Evolutionary conservation across 139 green algal genomes (phyloP).

Genomic region (Desmodesmus armatus): DNA sequence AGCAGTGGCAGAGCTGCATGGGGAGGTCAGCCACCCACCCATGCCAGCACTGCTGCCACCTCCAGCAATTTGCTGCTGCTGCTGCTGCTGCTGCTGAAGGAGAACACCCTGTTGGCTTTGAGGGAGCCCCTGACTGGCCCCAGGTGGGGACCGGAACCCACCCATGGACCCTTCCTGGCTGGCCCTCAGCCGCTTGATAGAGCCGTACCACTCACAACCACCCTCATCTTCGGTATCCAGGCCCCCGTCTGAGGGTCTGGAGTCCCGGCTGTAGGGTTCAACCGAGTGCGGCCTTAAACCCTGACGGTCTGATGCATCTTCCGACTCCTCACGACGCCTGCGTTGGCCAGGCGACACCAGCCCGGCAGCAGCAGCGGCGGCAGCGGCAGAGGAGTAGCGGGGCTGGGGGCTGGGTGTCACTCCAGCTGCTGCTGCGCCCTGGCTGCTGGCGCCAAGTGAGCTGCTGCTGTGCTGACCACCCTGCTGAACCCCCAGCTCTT

Average conservation of each 20-base stretch:
- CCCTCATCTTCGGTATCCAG: no score
- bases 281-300: no score
- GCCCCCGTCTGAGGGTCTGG: no score
- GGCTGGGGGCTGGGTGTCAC: background rate
- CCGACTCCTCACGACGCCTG: slow-evolving; percentile 6
- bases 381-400: background rate
- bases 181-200: no score
- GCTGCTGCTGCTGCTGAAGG: background rate
- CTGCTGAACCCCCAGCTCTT: no score
- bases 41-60: slow-evolving; percentile 10
- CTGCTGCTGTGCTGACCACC: background rate
- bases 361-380: background rate
- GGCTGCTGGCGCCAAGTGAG: slow-evolving; percentile 43
- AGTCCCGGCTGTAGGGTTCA: no score
- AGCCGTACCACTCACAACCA: no score
- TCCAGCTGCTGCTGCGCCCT: slow-evolving; percentile 41
- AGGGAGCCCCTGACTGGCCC: background rate
- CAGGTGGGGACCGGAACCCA: no score
- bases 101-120: background rate
- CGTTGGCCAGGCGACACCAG: slow-evolving; percentile 15
- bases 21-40: no score
- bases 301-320: background rate
- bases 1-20: no score
- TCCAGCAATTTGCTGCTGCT: no score
- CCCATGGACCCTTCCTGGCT: no score